A percentile compares a stretch with the other conserved stretches of the same genome.
Conservation (phyloP, 2,329 filamentous ascomycete genomes). For the Plectosphaerella plurivora region DNA sequence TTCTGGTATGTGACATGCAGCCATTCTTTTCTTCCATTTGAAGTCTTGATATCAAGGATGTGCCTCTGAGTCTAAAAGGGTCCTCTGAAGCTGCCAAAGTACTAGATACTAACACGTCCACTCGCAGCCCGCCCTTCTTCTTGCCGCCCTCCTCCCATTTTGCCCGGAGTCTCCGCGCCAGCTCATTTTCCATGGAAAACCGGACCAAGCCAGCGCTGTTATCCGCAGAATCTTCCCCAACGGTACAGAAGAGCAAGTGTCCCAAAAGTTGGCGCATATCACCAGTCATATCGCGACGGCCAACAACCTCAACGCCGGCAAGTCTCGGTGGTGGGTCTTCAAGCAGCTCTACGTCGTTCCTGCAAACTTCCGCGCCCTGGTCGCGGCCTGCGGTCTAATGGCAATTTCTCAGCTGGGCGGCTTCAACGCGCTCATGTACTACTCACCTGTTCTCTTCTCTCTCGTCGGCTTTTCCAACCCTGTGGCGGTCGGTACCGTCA, state of each 20-base stretch:
- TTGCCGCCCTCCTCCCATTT: slow-evolving; percentile 35
- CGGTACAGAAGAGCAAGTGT: slow-evolving; percentile 34
- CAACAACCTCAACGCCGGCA: slow-evolving; percentile 31
- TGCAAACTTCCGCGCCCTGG: slow-evolving; percentile 37
- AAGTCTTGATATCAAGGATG: too few relatives aligned
- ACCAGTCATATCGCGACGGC: slow-evolving; percentile 30
- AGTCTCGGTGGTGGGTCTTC: slow-evolving; percentile 33
- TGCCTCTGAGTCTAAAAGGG: too few relatives aligned
- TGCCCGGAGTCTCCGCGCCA: slow-evolving; percentile 45
- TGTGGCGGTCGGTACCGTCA: slow-evolving; percentile 37
- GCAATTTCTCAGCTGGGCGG: slow-evolving; percentile 46
- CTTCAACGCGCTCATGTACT: slow-evolving; percentile 49
- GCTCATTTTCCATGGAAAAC: slow-evolving; percentile 34
- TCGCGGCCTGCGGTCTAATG: slow-evolving; percentile 46
- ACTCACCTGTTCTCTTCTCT: slow-evolving; percentile 42
- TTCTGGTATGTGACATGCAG: slow-evolving; percentile 11
- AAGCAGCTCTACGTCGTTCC: slow-evolving; percentile 40
- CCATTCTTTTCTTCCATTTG: too few relatives aligned
- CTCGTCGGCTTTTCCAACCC: slow-evolving; percentile 46
- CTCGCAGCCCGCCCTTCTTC: slow-evolving; percentile 33
- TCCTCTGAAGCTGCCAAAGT: too few relatives aligned
- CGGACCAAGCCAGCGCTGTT: slow-evolving; percentile 31
- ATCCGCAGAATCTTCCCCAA: slow-evolving; percentile 34
- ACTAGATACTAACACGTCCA: too few relatives aligned
- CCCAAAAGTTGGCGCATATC: slow-evolving; percentile 38